Evolutionary conservation across 2,329 filamentous ascomycete species (phyloP).

Genomic region (Alternaria gansuensis): DNA sequence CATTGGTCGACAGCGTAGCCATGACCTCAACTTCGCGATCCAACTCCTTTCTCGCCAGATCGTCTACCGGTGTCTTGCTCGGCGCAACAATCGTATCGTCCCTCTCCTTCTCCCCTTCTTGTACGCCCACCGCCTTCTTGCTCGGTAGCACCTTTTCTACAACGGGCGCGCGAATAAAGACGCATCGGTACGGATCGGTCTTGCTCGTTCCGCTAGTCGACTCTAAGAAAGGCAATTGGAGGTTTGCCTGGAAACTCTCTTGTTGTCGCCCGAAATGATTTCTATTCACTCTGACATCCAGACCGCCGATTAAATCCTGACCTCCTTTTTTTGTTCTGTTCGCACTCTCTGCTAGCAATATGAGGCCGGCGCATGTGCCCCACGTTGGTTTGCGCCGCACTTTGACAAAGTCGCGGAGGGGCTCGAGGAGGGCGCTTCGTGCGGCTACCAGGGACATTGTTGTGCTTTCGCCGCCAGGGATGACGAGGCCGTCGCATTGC

Average conservation of each 20-base stretch:
- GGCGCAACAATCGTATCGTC: slow-evolving; percentile 67
- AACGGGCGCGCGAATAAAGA: slow-evolving; percentile 94
- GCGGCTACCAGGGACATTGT: slow-evolving; percentile 89
- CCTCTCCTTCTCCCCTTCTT: slow-evolving; percentile 58
- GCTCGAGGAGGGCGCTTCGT: slow-evolving; percentile 81
- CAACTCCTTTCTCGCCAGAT: slow-evolving; percentile 56
- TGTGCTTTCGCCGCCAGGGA: slow-evolving; percentile 95
- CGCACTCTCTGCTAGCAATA: slow-evolving; percentile 86
- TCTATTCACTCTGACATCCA: slow-evolving; percentile 88
- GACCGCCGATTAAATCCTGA: slow-evolving; percentile 90
- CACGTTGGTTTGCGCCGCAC: slow-evolving; percentile 82
- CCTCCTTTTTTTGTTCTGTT: slow-evolving; percentile 90
- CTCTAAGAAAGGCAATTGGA: slow-evolving; percentile 75
- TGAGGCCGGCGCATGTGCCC: slow-evolving; percentile 96
- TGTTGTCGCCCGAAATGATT: slow-evolving; percentile 96
- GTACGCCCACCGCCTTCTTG: slow-evolving; percentile 56
- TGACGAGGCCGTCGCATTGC: slow-evolving; percentile 80
- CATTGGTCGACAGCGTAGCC: slow-evolving; percentile 64
- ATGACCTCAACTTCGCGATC: slow-evolving; percentile 66
- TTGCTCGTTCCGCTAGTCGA: slow-evolving; percentile 38
- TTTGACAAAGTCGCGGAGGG: slow-evolving; percentile 90
- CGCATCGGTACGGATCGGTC: slow-evolving; percentile 72
- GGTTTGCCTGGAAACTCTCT: slow-evolving; percentile 83
- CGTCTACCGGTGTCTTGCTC: slow-evolving; percentile 58
- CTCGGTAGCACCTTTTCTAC: slow-evolving; percentile 80